Evolutionary conservation across 176 grass and related monocot genomes (phyloP).

Genomic region (Oryza australiensis): DNA sequence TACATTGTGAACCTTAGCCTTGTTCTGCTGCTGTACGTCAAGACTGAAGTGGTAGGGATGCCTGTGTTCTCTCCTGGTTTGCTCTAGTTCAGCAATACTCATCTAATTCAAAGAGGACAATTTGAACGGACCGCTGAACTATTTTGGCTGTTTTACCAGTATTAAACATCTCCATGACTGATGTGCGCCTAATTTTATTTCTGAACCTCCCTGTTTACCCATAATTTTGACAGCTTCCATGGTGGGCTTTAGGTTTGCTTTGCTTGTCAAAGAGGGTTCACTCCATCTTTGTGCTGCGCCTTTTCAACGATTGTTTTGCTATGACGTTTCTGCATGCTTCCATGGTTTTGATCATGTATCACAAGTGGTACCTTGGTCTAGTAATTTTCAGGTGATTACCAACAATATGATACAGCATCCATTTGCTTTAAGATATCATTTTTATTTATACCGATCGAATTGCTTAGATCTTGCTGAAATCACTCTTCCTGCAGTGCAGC

Average conservation of each 20-base stretch:
- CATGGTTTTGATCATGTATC: slow-evolving; percentile 72
- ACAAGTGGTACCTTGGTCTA: slow-evolving; percentile 86
- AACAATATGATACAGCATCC: slow-evolving; percentile 20
- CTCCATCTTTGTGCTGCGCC: slow-evolving; percentile 89
- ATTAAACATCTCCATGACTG: not conserved
- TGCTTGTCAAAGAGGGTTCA: slow-evolving; percentile 93
- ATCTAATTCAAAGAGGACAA: not conserved
- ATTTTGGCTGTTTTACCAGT: not conserved
- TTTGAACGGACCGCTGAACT: not conserved
- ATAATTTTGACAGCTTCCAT: slow-evolving; percentile 72
- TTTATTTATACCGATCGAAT: not conserved
- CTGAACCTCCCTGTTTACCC: slow-evolving; percentile 30
- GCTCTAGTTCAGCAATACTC: not conserved
- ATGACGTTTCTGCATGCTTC: slow-evolving; percentile 89
- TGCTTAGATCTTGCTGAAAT: slow-evolving; percentile 18
- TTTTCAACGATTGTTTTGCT: slow-evolving; percentile 94
- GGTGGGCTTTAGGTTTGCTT: slow-evolving; percentile 92
- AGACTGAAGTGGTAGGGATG: slow-evolving; percentile 74
- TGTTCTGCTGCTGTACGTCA: slow-evolving; percentile 77
- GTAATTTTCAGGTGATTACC: slow-evolving; percentile 80
- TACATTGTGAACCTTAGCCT: slow-evolving; percentile 83
- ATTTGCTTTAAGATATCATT: slow-evolving; percentile 13
- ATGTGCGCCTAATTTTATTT: not conserved
- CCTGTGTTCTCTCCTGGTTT: not conserved
- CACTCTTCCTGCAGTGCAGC: slow-evolving; percentile 58